These are phyloP conservation scores for Fusarium dimerum DNA, from an alignment of 2,329 filamentous ascomycete genomes.

Conservation along the genomic window DNA sequence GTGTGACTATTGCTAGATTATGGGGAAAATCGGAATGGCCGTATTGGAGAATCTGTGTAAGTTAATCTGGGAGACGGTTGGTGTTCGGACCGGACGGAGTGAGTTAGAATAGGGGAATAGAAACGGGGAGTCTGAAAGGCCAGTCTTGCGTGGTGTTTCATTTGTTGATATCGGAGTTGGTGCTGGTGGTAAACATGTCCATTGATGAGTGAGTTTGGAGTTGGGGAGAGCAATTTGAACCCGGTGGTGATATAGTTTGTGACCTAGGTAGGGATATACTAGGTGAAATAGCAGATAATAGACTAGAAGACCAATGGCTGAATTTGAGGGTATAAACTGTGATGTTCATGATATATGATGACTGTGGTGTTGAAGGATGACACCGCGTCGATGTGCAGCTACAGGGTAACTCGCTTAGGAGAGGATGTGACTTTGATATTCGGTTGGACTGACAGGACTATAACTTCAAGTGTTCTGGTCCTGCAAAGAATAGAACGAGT, in stretches of 20 bases:
- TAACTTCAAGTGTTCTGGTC: too few species aligned
- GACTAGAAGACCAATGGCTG: background rate
- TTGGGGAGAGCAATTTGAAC: background rate
- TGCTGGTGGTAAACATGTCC: background rate
- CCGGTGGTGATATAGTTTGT: too few species aligned
- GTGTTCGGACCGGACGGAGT: background rate
- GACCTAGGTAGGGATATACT: too few species aligned
- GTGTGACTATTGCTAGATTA: conserved; percentile 15
- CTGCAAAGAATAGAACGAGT: too few species aligned
- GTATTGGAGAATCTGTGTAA: conserved; percentile 1
- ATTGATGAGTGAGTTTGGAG: background rate
- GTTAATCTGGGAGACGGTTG: background rate
- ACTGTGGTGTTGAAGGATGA: too few species aligned
- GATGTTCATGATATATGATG: background rate
- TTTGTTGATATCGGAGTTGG: too few species aligned
- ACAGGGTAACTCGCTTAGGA: too few species aligned
- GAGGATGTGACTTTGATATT: too few species aligned
- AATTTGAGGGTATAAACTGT: background rate
- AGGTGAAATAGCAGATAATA: background rate
- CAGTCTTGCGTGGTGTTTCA: too few species aligned
- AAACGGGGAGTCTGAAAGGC: background rate
- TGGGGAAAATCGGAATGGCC: conserved; percentile 16
- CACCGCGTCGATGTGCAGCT: too few species aligned
- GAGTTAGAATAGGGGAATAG: background rate
- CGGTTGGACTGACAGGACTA: too few species aligned